Evolutionary conservation across 805 yeast genomes (phyloP), one percentile per base, ranked within the genome.

Genomic region (Cyberlindnera mrakii): DNA sequence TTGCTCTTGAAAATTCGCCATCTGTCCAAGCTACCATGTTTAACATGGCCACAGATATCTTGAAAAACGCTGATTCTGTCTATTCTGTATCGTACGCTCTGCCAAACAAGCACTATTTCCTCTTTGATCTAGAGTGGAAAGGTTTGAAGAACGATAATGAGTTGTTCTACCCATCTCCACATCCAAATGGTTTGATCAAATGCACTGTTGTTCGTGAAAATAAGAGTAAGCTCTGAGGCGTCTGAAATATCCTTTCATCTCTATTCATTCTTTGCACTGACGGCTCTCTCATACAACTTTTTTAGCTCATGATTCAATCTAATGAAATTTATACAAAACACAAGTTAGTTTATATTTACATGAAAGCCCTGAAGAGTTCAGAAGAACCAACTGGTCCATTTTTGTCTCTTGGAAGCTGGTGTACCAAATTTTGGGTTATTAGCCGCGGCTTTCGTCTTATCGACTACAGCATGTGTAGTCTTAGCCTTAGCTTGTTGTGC

Each of bases 21-120:
- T 85, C 95, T 20, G 97, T 90, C 37, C 97, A 90, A 70, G 96
- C 96, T 37, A 90, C 96, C 46, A 91, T 90, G 96, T 90, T 78
- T 73, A 85, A 88, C 74, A 90, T 90, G 93, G 75, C 85, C 33
- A 73, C 78, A 50, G 79, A 77, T 49, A 86, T 90, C 50, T 74
- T 90, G 59, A 70, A 67, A 39, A 58, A 56, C 40, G 82, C 77
- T 43, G 71, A 80, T 3, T 70, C 70, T 46, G 71, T 90, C 43
- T 75, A 70, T 49, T 71, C 71, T 35, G 96, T 89, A 30, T 65
- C 82, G 41, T 89, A 86, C 64, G 68, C 75, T 35, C 76, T 90
- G 58, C 97, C 97, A 59, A 90, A 90, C 75, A 90, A 87, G 68
- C 97, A 90, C 65, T 90, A 84, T 71, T 78, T 90, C 62, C 74